Evolutionary conservation across 371 early-diverging fungal genomes (phyloP), one percentile per base, ranked within the genome.

Genomic region (Mucor saturninus): DNA sequence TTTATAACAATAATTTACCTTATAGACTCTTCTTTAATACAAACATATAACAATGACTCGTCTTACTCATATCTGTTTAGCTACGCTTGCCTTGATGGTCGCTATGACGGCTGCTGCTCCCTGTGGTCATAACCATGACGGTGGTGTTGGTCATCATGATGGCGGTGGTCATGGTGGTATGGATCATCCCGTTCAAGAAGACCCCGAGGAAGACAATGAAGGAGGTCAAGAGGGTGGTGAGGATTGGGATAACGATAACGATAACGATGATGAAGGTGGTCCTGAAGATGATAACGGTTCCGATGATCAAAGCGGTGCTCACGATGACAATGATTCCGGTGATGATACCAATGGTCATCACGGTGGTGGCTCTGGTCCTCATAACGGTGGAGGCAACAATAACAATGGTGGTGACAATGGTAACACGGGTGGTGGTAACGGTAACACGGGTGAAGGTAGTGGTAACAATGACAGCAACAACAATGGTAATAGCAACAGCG

Each of bases 61-160:
- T 64, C 55, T 68, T 35, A 39, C 59, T 52, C 46, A 68, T 40
- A 49, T 68, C 32, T 64, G 60, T 53, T 14, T 68, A 56, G 56
- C 51, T 52, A 35, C 61, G 50, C 69, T 68, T 26, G 64, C 64
- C 21, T 37, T 64, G 10, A 37, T 51, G 29, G 57, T 67, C 3
- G 52, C 56, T 32, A 49, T 39, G 11, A 50, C 53, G 4, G 39
- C 49, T 39, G 53, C 69, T 53, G 69, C 69, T 48, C 69, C 69
- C 42, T 68, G 69, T 50, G 48, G 51, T 29, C 61, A 56, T 40
- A 50, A 31, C 26, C 38, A n/a, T 35, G 57, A 51, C 21, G 40
- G 15, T 29, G 54, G 42, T 30, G 48, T 51, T 37, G n/a, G 21
- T 31, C 15, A 51, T 13, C 46, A 31, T 15, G 4, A 7, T 42